phyloP scores from a whole-genome alignment of 2,329 filamentous ascomycete species.

The Mollisiaceae sp. region DNA sequence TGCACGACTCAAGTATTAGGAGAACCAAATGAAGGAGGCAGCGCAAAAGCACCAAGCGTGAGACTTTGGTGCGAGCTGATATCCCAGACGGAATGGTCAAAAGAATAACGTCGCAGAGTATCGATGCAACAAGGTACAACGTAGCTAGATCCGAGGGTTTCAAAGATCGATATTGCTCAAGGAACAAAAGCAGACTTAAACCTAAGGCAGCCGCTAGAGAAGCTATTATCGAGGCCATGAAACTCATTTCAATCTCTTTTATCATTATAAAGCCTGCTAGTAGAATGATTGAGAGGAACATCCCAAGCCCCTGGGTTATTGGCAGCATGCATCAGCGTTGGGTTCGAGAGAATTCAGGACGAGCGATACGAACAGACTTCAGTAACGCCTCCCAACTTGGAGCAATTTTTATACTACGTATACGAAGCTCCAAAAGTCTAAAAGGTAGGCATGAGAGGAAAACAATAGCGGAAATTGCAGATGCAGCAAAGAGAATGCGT shows the following conservation, averaged over 20 bases:
- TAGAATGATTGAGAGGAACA: conserved; percentile 11
- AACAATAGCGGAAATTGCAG: not conserved
- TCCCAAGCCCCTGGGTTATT: conserved; percentile 7
- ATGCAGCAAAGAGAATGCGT: not conserved
- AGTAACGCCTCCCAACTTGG: conserved; percentile 11
- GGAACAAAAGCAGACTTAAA: conserved; percentile 27
- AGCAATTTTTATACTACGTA: conserved; percentile 4
- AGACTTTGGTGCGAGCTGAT: not conserved
- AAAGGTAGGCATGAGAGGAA: conserved; percentile 19
- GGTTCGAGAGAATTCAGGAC: not conserved
- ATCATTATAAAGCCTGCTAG: conserved; percentile 7
- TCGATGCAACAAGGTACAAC: conserved; percentile 29
- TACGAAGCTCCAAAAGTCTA: conserved; percentile 15
- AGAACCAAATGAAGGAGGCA: conserved; percentile 20
- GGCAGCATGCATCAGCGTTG: not conserved
- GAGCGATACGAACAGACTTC: conserved; percentile 17
- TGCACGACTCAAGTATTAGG: conserved; percentile 24
- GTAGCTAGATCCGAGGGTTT: conserved; percentile 27
- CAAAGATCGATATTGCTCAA: conserved; percentile 24
- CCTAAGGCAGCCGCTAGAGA: conserved; percentile 27
- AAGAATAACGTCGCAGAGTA: conserved; percentile 24
- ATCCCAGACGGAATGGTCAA: conserved; percentile 17
- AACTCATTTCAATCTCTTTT: not conserved
- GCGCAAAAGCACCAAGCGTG: conserved; percentile 12
- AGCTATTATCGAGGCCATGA: conserved; percentile 19